Base-by-base conservation (phyloP, 2,329 filamentous ascomycete genomes). In the Beauveria bassiana region DNA sequence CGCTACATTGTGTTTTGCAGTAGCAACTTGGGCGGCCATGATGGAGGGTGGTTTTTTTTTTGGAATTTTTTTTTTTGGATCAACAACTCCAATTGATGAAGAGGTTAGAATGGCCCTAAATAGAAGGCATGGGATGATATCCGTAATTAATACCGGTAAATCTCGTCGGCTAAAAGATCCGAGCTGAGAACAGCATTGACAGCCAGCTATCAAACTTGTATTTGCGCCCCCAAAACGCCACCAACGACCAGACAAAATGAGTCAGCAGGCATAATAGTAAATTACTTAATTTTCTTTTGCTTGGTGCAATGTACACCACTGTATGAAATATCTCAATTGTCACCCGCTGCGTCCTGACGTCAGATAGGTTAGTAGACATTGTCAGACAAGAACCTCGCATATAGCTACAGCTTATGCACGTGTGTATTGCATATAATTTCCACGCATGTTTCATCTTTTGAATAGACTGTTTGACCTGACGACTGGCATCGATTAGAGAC, bases 1-100 rank as follows among this genome's bases (percentile, higher is more conserved):
- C 7, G 69, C 67, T 5, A 78, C 74, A 50, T 76, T 52, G 22
- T 61, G 62, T 34, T 63, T 63, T 22, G 38, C 24, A n/a, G 26
- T 16, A n/a, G 43, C 31, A 22, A 28, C 49, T 9, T 43, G 45
- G 5, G 42, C 47, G 8, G 58, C 38, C 49, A 53, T 53, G 34
- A 7, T 47, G 50, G 2, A 12, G 14, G 34, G 22, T 22, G 34
- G 5, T 14, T 34, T 34, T 12, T 34, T 12, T 31, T 14, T 43
- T 50, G 20, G 22, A 2, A 1, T 14, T 5, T 38, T 38, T 24
- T 24, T 43, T 50, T 31, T n/a, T 43, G 31, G 40, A 26, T 16
- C 22, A 38, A 12, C n/a, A 40, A 9, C n/a, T 47, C n/a, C 4
- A 40, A 5, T n/a, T 34, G 42, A 57, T 18, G 28, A 47, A 7